Evolutionary conservation across 2,329 filamentous ascomycete species (phyloP).

Genomic region (Stemphylium vesicarium): DNA sequence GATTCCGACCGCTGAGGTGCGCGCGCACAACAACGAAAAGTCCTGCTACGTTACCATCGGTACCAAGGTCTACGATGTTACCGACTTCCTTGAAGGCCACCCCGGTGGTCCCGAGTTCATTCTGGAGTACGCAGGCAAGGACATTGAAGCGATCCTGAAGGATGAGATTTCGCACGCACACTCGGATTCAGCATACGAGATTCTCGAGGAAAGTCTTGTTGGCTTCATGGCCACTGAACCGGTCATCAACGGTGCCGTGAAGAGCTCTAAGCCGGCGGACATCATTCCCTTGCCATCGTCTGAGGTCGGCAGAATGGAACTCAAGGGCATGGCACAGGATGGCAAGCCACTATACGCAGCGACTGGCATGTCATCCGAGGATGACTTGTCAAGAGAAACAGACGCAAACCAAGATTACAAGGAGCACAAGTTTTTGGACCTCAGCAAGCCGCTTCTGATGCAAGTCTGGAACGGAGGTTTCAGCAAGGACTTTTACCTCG

Average conservation of each 20-base stretch:
- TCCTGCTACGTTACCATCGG: slow-evolving; percentile 95
- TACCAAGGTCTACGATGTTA: slow-evolving; percentile 92
- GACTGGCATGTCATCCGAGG: slow-evolving; percentile 88
- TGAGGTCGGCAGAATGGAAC: slow-evolving; percentile 55
- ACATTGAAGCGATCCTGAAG: slow-evolving; percentile 80
- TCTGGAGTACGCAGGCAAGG: slow-evolving; percentile 87
- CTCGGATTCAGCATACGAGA: slow-evolving; percentile 92
- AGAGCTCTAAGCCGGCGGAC: slow-evolving; percentile 56
- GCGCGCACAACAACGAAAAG: slow-evolving; percentile 76
- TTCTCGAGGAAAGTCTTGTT: slow-evolving; percentile 84
- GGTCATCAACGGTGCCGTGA: slow-evolving; percentile 57
- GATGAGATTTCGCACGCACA: slow-evolving; percentile 85
- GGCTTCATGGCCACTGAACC: slow-evolving; percentile 76
- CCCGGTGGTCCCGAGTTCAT: slow-evolving; percentile 89
- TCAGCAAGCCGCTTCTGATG: slow-evolving; percentile 80
- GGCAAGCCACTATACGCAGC: slow-evolving; percentile 58
- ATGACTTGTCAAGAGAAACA: slow-evolving; percentile 86
- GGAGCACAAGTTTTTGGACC: slow-evolving; percentile 90
- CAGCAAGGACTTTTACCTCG: slow-evolving; percentile 92
- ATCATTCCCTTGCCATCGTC: slow-evolving; percentile 62
- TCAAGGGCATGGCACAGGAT: slow-evolving; percentile 57
- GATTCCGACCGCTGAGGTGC: slow-evolving; percentile 80
- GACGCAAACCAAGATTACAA: slow-evolving; percentile 79
- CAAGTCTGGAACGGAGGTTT: slow-evolving; percentile 91
- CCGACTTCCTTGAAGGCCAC: slow-evolving; percentile 86